Evolutionary conservation across 2,329 filamentous ascomycete genomes (phyloP).

Genomic region (Xylariaceae sp.): DNA sequence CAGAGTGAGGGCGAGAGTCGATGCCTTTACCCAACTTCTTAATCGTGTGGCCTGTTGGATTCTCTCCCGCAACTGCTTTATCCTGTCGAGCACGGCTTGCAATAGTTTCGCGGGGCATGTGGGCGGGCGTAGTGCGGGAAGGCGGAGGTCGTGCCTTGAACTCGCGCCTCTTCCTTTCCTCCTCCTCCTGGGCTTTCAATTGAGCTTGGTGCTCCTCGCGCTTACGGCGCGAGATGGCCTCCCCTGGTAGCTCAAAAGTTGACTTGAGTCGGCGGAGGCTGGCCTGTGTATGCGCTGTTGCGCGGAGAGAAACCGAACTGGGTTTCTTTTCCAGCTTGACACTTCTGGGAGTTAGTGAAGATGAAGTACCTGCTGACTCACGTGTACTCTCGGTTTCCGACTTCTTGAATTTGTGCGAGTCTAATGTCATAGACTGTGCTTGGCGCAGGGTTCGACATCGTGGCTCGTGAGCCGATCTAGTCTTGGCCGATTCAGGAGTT

Average conservation of each 20-base stretch:
- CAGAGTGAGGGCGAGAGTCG: constrained; percentile 29
- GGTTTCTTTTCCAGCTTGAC: constrained; percentile 21
- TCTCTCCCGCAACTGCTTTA: constrained; percentile 33
- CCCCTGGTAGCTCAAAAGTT: constrained; percentile 60
- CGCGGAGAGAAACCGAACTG: background rate
- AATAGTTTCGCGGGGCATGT: constrained; percentile 50
- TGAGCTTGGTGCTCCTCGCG: constrained; percentile 49
- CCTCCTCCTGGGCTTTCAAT: constrained; percentile 53
- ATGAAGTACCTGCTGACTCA: too few species aligned
- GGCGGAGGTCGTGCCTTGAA: constrained; percentile 59
- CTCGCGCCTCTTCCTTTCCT: constrained; percentile 54
- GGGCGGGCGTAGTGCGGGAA: constrained; percentile 37
- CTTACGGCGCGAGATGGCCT: constrained; percentile 54
- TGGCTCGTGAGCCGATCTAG: constrained; percentile 37
- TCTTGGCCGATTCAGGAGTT: constrained; percentile 38
- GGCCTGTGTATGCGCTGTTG: constrained; percentile 35
- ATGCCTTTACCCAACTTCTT: constrained; percentile 29
- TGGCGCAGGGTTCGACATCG: constrained; percentile 38
- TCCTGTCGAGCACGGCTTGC: constrained; percentile 52
- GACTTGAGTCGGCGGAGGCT: constrained; percentile 40
- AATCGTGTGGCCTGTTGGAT: constrained; percentile 22
- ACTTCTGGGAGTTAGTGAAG: too few species aligned
- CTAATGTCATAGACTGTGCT: constrained; percentile 38
- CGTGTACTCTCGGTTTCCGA: too few species aligned
- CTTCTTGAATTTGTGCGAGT: constrained; percentile 24